Conservation (phyloP, 192 early-diverging fungal genomes). For the Linnemannia schmuckeri region DNA sequence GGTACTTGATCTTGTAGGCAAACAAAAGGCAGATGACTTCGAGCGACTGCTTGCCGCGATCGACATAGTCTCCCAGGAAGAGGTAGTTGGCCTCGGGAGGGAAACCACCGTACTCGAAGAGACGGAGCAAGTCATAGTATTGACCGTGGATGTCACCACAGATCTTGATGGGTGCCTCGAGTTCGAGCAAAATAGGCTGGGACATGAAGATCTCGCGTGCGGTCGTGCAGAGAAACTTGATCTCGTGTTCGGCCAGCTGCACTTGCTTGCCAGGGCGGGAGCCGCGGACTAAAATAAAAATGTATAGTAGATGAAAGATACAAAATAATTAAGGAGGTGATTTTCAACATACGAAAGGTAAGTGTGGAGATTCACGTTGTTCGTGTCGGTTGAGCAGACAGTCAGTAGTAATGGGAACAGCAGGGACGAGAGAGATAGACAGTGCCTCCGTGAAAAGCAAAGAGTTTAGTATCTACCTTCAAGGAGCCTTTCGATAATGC, state of each 20-base stretch:
- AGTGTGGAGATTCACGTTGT: neutral
- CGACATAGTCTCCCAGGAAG: constrained; percentile 98
- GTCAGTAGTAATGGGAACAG: neutral
- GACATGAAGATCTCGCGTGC: constrained; percentile 95
- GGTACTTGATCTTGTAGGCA: constrained; percentile 99
- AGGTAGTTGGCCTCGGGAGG: constrained; percentile 98
- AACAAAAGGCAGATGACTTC: constrained; percentile 98
- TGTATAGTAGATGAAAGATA: neutral
- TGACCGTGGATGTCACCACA: constrained; percentile 96
- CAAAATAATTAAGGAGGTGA: constrained; percentile 15
- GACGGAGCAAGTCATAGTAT: constrained; percentile 96
- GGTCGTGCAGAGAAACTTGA: constrained; percentile 92
- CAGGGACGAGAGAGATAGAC: neutral
- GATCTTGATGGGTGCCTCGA: constrained; percentile 96
- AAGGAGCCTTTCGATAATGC: constrained; percentile 88
- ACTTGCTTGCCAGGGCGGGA: constrained; percentile 97
- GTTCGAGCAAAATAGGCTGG: constrained; percentile 92
- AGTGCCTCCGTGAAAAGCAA: neutral
- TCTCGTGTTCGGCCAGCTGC: constrained; percentile 94
- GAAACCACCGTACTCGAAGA: constrained; percentile 98
- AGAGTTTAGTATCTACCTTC: constrained; percentile 76
- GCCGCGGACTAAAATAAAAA: constrained; percentile 80
- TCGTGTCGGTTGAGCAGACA: neutral
- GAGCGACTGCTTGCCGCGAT: constrained; percentile 96
- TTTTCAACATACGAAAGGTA: neutral